Conservation (phyloP, 345 rosid genomes). For the Populus nigra region DNA sequence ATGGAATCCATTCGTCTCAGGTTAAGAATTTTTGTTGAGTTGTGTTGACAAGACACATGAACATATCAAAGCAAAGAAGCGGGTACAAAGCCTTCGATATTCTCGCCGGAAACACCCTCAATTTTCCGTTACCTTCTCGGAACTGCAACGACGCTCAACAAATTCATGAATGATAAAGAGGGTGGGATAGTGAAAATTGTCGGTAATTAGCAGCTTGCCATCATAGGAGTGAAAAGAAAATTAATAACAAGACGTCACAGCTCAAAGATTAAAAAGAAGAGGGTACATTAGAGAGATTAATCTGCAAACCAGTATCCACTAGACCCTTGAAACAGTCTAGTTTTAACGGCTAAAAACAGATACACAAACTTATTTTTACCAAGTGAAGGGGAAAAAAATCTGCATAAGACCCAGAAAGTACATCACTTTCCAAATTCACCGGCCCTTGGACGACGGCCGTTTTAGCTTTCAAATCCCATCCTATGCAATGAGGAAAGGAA, state of each 20-base stretch:
- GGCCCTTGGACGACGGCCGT: neutral
- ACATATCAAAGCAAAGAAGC: too few species aligned
- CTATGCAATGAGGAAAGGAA: conserved; percentile 84
- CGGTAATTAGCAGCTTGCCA: neutral
- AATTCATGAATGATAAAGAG: neutral
- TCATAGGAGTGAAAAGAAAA: neutral
- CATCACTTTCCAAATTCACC: neutral
- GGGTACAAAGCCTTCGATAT: too few species aligned
- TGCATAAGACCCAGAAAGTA: neutral
- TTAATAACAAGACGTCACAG: neutral
- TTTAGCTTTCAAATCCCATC: neutral
- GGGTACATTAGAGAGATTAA: neutral
- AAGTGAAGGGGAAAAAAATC: neutral
- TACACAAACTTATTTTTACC: neutral
- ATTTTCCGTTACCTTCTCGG: neutral
- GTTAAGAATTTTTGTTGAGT: too few species aligned
- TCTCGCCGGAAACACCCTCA: too few species aligned
- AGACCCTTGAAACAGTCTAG: neutral
- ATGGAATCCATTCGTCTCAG: too few species aligned
- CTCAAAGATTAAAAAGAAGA: neutral
- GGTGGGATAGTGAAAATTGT: neutral
- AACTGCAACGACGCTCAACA: neutral
- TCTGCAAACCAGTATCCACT: neutral
- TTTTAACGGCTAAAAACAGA: neutral
- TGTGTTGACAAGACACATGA: too few species aligned